These are phyloP conservation scores for Chloranthus sessilifolius DNA, from an alignment of 164 flowering plant genomes.

Conservation along the genomic window DNA sequence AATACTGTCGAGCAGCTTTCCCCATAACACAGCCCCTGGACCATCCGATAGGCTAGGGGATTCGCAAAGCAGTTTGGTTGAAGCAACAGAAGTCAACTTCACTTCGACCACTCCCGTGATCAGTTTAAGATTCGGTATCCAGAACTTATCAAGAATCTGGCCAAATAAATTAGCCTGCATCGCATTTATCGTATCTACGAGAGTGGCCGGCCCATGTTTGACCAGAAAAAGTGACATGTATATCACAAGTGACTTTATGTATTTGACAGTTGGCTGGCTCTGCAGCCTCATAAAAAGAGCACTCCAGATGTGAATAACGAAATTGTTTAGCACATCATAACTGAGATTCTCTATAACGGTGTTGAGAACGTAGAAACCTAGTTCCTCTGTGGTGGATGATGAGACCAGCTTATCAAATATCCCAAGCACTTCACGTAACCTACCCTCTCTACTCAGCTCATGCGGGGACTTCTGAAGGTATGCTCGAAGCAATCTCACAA, in stretches of 20 bases:
- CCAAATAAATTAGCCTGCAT: conserved; percentile 58
- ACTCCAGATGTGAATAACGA: conserved; percentile 58
- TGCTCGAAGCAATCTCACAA: conserved; percentile 91
- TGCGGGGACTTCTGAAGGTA: conserved; percentile 81
- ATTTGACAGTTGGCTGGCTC: conserved; percentile 41
- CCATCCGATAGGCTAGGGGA: conserved; percentile 56
- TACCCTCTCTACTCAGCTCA: conserved; percentile 65
- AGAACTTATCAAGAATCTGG: conserved; percentile 61
- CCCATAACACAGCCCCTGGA: conserved; percentile 58
- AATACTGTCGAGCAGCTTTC: conserved; percentile 78
- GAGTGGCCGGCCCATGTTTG: conserved; percentile 62
- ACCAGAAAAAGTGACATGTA: conserved; percentile 90
- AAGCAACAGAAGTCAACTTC: conserved; percentile 79
- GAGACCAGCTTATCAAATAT: conserved; percentile 65
- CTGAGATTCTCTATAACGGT: conserved; percentile 81
- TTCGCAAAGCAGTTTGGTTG: conserved; percentile 80
- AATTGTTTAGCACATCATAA: conserved; percentile 59
- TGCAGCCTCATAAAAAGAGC: conserved; percentile 55
- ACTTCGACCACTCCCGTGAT: conserved; percentile 70
- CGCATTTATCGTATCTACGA: conserved; percentile 60
- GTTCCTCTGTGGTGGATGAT: conserved; percentile 63
- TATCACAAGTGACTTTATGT: conserved; percentile 64
- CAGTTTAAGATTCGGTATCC: conserved; percentile 84
- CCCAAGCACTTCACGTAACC: conserved; percentile 63
- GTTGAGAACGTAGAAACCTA: conserved; percentile 91